Conservation (phyloP, 306 rosid species). For the Quercus wislizeni region DNA sequence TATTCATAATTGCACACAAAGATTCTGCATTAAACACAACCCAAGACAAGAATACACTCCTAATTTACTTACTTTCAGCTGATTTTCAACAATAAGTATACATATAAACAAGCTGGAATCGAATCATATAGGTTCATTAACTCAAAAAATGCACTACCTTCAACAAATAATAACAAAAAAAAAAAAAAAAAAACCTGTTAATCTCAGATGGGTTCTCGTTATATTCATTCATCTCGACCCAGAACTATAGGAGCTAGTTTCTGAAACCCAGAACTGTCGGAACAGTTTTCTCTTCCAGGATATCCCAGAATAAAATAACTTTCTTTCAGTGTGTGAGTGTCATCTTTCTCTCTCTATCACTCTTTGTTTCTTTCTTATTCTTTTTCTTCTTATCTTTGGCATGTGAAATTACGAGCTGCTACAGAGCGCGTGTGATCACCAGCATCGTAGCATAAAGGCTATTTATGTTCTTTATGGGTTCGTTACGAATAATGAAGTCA, state of each 20-base stretch:
- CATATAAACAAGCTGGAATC: neutral
- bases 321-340: neutral
- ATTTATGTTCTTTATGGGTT: neutral
- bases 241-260: neutral
- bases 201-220: constrained; percentile 26
- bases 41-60: neutral
- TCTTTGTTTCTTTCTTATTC: no score
- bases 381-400: no score
- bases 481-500: no score
- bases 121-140: constrained; percentile 5
- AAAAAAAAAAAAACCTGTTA: constrained; percentile 41
- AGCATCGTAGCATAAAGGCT: no score
- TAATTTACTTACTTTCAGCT: constrained; percentile 3
- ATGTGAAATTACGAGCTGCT: neutral
- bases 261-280: neutral
- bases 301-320: constrained; percentile 24
- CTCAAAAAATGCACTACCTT: constrained; percentile 2
- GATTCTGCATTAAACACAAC: neutral
- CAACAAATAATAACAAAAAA: constrained; percentile 13
- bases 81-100: neutral
- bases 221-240: constrained; percentile 35
- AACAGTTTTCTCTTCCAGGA: constrained; percentile 17
- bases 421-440: constrained; percentile 30
- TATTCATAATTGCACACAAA: neutral
- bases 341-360: neutral